phyloP scores from a whole-genome alignment of 495 filamentous ascomycete species.

The Lepidopterella palustris region DNA sequence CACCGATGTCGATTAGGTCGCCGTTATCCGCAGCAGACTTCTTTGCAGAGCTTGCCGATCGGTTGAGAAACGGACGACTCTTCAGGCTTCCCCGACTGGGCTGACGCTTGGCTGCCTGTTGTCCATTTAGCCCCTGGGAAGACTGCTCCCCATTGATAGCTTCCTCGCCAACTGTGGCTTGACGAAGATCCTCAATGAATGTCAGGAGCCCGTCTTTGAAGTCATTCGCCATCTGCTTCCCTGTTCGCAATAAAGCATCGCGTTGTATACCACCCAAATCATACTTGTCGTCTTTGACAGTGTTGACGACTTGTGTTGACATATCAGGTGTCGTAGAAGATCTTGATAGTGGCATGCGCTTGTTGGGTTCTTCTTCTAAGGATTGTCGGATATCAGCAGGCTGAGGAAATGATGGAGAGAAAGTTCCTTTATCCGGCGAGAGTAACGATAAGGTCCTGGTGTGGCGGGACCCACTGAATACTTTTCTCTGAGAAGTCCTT shows the following conservation, averaged over 20 bases:
- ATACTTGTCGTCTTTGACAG: slow-evolving; percentile 21
- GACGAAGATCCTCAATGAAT: slow-evolving; percentile 89
- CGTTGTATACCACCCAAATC: slow-evolving; percentile 32
- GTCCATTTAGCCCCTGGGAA: slow-evolving; percentile 34
- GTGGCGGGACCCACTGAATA: slow-evolving; percentile 67
- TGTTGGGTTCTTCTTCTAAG: slow-evolving; percentile 30
- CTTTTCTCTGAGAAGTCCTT: slow-evolving; percentile 45
- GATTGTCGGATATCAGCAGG: slow-evolving; percentile 33
- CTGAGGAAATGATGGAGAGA: slow-evolving; percentile 37
- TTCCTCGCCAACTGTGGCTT: slow-evolving; percentile 93
- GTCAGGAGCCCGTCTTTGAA: slow-evolving; percentile 90
- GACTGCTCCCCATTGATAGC: slow-evolving; percentile 54
- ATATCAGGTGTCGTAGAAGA: slow-evolving; percentile 30
- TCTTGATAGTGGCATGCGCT: slow-evolving; percentile 19
- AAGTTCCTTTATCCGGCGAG: slow-evolving; percentile 52
- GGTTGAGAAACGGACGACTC: slow-evolving; percentile 26
- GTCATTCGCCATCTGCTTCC: slow-evolving; percentile 85
- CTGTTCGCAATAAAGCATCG: slow-evolving; percentile 58
- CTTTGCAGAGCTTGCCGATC: slow-evolving; percentile 14
- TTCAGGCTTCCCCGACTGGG: slow-evolving; percentile 45
- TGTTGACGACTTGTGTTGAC: slow-evolving; percentile 24
- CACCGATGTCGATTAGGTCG: slow-evolving; percentile 23
- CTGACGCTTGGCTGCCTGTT: slow-evolving; percentile 34
- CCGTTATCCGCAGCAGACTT: not conserved
- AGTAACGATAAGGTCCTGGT: slow-evolving; percentile 75